Percentiles rank a stretch among this genome's conserved stretches.
These are phyloP conservation scores for Claviceps maximensis DNA, from an alignment of 2,329 filamentous ascomycete species.

Conservation along the genomic window DNA sequence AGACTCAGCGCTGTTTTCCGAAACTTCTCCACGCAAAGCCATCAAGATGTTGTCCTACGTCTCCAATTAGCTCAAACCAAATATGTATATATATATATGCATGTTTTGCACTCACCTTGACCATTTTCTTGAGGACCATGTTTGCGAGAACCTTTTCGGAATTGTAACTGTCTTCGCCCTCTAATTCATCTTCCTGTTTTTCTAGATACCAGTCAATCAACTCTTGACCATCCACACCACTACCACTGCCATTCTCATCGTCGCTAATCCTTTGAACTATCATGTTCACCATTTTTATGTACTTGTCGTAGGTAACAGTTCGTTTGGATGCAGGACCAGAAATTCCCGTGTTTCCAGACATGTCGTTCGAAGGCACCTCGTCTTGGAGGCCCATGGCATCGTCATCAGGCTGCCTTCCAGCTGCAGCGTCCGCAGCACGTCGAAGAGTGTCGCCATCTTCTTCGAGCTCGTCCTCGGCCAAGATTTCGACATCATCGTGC, in stretches of 20 bases:
- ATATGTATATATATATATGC: too few relatives aligned
- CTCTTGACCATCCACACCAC: conserved; percentile 74
- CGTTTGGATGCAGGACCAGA: conserved; percentile 44
- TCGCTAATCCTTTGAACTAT: conserved; percentile 73
- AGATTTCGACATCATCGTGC: conserved; percentile 92
- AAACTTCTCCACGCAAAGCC: conserved; percentile 54
- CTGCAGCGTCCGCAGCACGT: conserved; percentile 26
- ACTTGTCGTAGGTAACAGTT: conserved; percentile 92
- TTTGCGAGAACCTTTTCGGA: conserved; percentile 57
- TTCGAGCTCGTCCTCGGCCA: conserved; percentile 52
- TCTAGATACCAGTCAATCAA: conserved; percentile 86
- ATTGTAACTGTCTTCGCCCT: conserved; percentile 69
- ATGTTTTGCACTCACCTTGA: conserved; percentile 54
- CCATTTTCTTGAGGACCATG: conserved; percentile 90
- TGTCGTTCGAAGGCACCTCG: conserved; percentile 22
- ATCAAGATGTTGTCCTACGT: conserved; percentile 76
- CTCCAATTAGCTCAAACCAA: conserved; percentile 15
- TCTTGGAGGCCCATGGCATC: conserved; percentile 27
- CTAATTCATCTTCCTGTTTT: conserved; percentile 71
- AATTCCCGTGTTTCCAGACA: conserved; percentile 12
- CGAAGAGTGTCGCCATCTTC: conserved; percentile 33
- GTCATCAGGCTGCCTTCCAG: conserved; percentile 32
- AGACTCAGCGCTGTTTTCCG: conserved; percentile 33
- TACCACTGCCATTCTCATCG: conserved; percentile 61
- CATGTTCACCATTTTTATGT: conserved; percentile 77